Conservation (phyloP, 2,329 filamentous ascomycete genomes). For the Colletotrichum karsti region DNA sequence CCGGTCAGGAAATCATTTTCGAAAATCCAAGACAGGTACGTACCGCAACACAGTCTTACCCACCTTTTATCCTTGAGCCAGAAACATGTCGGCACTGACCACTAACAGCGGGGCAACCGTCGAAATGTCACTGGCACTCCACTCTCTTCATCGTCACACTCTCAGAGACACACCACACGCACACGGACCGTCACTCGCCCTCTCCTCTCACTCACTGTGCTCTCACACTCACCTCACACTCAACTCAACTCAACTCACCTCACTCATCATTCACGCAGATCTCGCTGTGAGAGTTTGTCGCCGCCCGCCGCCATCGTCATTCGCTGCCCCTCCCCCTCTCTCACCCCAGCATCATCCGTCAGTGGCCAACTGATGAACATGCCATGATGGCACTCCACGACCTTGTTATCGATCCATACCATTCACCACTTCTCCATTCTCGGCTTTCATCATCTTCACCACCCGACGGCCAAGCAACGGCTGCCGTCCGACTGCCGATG, state of each 20-base stretch:
- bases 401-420: constrained; percentile 4
- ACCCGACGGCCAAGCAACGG: background rate
- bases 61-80: constrained; percentile 5
- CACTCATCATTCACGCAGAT: constrained; percentile 18
- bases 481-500: constrained; percentile 3
- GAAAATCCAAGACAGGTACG: background rate
- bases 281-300: constrained; percentile 9
- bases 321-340: constrained; percentile 11
- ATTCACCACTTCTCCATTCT: background rate
- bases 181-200: background rate
- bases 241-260: constrained; percentile 1
- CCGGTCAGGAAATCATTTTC: constrained; percentile 2
- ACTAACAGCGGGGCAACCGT: constrained; percentile 22
- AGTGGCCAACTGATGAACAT: constrained; percentile 25
- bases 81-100: background rate
- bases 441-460: background rate
- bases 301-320: constrained; percentile 15
- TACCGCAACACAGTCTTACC: background rate
- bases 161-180: background rate
- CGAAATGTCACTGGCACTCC: background rate
- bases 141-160: background rate
- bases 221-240: background rate
- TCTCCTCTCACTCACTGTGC: background rate
- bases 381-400: constrained; percentile 10
- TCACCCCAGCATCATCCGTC: constrained; percentile 11